Base-by-base conservation (phyloP, 805 yeast genomes). In the Tetrapisispora nanseiensis region DNA sequence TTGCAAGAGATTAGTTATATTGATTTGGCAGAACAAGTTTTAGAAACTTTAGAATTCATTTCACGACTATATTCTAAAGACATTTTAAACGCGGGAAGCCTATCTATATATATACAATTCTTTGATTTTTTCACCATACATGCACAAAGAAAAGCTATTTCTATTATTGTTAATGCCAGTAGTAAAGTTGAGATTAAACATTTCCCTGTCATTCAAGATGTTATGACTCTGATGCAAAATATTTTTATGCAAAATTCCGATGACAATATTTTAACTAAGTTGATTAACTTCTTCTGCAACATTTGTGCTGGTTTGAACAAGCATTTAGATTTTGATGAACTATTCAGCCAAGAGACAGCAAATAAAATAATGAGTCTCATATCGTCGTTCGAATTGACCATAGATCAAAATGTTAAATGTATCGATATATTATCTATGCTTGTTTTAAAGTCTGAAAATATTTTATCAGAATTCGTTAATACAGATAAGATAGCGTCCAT, bases 11-110 rank as follows among this genome's bases (percentile, higher is more conserved):
- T 90, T 15, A 77, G 79, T 42, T 89, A 76, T 56, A 89, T 90
- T 41, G 98, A 90, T 57, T 67, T 90, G 41, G 95, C 95, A 0
- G 98, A 90, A 56, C 96, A 89, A 61, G 86, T 87, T 0, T 63
- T 87, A 32, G 89, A 81, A 54, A 78, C 89, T 0, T 63, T 82
- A 36, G 89, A 81, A 55, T 68, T 75, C 58, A 75, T 82, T 13
- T 76, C 87, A 1, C 64, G 79, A 44, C 70, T 70, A 24, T 65
- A 72, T 19, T 75, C 80, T 2, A 57, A 62, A 33, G 71, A 67
- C 23, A 68, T 85, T 12, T 62, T 86, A 31, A 58, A 68, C 18
- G 72, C 76, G 42, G 80, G 82, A 30, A 81, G 87, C 8, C 62
- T 69, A 6, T 28, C 24, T 13, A 75, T 84, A 0, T 80, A 85